phyloP scores from a whole-genome alignment of 2,329 filamentous ascomycete genomes.

The Epichloe amarillans region DNA sequence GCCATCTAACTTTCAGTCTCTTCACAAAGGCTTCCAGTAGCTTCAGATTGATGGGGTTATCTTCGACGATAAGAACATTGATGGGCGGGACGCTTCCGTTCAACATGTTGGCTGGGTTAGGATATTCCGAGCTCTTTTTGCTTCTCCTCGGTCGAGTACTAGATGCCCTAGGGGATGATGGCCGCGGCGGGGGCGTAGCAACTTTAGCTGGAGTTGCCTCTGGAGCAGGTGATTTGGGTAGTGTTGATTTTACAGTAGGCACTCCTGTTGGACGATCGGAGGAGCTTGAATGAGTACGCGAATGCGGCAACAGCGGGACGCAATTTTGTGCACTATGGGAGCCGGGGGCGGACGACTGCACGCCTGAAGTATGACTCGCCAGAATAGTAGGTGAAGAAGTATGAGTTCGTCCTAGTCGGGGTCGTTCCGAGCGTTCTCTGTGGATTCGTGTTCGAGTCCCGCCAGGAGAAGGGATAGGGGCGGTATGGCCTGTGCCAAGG shows the following conservation, averaged over 20 bases:
- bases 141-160: conserved; percentile 34
- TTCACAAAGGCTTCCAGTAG: conserved; percentile 94
- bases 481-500: conserved; percentile 65
- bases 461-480: conserved; percentile 74
- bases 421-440: conserved; percentile 43
- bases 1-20: conserved; percentile 86
- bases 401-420: conserved; percentile 54
- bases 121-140: conserved; percentile 36
- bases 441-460: conserved; percentile 41
- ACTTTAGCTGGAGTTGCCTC: conserved; percentile 29
- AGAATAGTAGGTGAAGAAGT: conserved; percentile 66
- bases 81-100: conserved; percentile 85
- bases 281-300: conserved; percentile 45
- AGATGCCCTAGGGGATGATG: conserved; percentile 35
- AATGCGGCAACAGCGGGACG: conserved; percentile 30
- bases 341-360: conserved; percentile 16
- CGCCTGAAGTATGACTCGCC: conserved; percentile 17
- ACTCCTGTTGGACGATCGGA: conserved; percentile 35
- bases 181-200: conserved; percentile 37
- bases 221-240: conserved; percentile 40
- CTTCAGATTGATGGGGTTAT: conserved; percentile 95
- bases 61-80: conserved; percentile 94
- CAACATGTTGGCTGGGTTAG: conserved; percentile 48
- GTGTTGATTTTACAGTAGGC: conserved; percentile 34
- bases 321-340: conserved; percentile 22